phyloP scores from a whole-genome alignment of 768 basidiomycete genomes.

The Auricularia heimuer region DNA sequence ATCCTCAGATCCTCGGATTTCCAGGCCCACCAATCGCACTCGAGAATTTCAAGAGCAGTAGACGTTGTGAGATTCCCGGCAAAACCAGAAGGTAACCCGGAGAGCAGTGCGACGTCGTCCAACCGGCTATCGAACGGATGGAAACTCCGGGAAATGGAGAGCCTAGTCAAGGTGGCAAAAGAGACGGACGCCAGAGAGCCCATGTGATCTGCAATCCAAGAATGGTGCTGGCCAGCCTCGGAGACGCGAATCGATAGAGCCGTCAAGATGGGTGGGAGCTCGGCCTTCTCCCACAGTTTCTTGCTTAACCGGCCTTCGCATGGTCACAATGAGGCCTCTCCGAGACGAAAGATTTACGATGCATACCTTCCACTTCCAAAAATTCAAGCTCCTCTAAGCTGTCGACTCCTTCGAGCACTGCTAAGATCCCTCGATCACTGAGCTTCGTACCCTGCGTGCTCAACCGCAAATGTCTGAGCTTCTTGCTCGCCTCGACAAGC shows the following conservation, averaged over 20 bases:
- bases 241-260: slow-evolving; percentile 20
- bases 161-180: slow-evolving; percentile 16
- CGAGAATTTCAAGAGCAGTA: slow-evolving; percentile 19
- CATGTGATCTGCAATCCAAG: slow-evolving; percentile 32
- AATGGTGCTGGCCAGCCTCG: slow-evolving; percentile 28
- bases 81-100: slow-evolving; percentile 24
- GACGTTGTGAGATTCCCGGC: slow-evolving; percentile 18
- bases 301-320: slow-evolving; percentile 26
- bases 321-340: background rate
- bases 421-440: slow-evolving; percentile 24
- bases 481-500: slow-evolving; percentile 23
- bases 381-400: slow-evolving; percentile 23
- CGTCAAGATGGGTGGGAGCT: slow-evolving; percentile 19
- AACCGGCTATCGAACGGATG: slow-evolving; percentile 15
- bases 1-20: slow-evolving; percentile 23
- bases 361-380: slow-evolving; percentile 29
- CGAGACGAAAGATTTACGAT: background rate
- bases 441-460: slow-evolving; percentile 30
- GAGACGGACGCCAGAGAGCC: slow-evolving; percentile 24
- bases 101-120: slow-evolving; percentile 22
- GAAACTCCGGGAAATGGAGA: slow-evolving; percentile 22
- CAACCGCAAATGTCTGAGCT: slow-evolving; percentile 21
- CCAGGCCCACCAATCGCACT: slow-evolving; percentile 33
- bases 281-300: slow-evolving; percentile 25
- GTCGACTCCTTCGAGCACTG: slow-evolving; percentile 27